These are phyloP conservation scores for Scedosporium apiospermum DNA, from an alignment of 2,329 filamentous ascomycete species.

Conservation along the genomic window DNA sequence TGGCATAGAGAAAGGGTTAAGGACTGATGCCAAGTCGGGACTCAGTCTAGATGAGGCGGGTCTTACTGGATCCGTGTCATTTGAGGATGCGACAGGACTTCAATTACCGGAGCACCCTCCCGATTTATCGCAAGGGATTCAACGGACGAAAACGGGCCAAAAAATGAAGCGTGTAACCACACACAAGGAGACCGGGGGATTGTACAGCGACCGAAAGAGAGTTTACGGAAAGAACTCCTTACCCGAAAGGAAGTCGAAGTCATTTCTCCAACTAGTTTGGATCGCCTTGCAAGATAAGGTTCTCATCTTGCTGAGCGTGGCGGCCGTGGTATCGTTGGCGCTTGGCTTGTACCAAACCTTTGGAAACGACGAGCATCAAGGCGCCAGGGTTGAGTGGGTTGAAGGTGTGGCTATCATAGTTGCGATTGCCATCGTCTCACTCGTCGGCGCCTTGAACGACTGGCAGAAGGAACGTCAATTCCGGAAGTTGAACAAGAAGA, in stretches of 20 bases:
- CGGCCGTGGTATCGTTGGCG: constrained; percentile 55
- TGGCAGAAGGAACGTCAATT: constrained; percentile 61
- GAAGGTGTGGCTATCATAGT: constrained; percentile 59
- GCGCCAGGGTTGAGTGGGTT: constrained; percentile 49
- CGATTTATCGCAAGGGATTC: neutral
- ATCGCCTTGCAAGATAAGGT: constrained; percentile 61
- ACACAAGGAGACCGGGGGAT: constrained; percentile 6
- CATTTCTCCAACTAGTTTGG: constrained; percentile 54
- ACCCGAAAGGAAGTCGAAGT: constrained; percentile 53
- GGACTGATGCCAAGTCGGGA: constrained; percentile 54
- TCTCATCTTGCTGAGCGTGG: constrained; percentile 55
- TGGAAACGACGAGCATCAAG: constrained; percentile 31
- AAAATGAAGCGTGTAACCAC: neutral
- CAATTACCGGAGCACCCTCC: neutral
- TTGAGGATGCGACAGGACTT: constrained; percentile 46
- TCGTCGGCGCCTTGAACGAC: constrained; percentile 55
- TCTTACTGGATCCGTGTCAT: constrained; percentile 53
- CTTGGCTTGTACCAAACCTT: constrained; percentile 60
- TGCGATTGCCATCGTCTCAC: constrained; percentile 54
- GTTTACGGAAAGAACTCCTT: constrained; percentile 51
- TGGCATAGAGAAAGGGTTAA: constrained; percentile 64
- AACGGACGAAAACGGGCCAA: constrained; percentile 2
- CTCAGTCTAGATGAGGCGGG: constrained; percentile 59
- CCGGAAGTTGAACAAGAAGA: constrained; percentile 49
- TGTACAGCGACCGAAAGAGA: constrained; percentile 41